Conservation (phyloP, 2,329 filamentous ascomycete genomes). For the Arthrobotrys sinensis region DNA sequence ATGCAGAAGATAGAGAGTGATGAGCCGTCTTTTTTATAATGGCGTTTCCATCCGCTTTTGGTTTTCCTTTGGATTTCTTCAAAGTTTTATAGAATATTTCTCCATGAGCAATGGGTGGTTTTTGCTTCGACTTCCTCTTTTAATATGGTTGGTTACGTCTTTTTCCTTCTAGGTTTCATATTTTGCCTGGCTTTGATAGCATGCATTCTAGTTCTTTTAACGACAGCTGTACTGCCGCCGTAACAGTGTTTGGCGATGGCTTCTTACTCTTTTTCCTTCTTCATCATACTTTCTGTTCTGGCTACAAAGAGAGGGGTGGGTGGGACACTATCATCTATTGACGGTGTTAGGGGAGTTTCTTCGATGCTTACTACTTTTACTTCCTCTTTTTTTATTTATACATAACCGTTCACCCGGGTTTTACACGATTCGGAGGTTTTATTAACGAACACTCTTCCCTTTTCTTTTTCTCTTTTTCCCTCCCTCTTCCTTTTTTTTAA, state of each 20-base stretch:
- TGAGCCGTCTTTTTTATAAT: conserved; percentile 12
- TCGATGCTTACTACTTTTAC: conserved; percentile 25
- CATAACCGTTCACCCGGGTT: not conserved
- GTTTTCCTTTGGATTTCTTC: conserved; percentile 4
- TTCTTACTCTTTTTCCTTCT: conserved; percentile 8
- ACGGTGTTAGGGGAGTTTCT: conserved; percentile 53
- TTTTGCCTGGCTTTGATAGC: conserved; percentile 23
- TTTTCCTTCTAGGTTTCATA: conserved; percentile 4
- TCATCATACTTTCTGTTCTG: not conserved
- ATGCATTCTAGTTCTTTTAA: conserved; percentile 3
- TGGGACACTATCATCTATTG: conserved; percentile 50
- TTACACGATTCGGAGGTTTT: too few relatives aligned
- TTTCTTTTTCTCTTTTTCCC: not conserved
- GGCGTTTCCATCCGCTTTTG: conserved; percentile 12
- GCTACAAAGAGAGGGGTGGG: conserved; percentile 10
- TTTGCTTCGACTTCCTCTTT: conserved; percentile 2
- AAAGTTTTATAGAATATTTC: conserved; percentile 39
- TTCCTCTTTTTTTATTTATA: conserved; percentile 17
- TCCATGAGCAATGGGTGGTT: conserved; percentile 27
- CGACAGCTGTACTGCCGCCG: conserved; percentile 5
- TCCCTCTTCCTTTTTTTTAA: too few relatives aligned
- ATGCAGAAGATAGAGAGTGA: conserved; percentile 49
- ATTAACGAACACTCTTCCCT: not conserved
- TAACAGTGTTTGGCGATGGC: conserved; percentile 21
- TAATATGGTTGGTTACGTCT: conserved; percentile 17